Evolutionary conservation across 768 basidiomycete genomes (phyloP).

Genomic region (Pilatotrama ljubarskyi): DNA sequence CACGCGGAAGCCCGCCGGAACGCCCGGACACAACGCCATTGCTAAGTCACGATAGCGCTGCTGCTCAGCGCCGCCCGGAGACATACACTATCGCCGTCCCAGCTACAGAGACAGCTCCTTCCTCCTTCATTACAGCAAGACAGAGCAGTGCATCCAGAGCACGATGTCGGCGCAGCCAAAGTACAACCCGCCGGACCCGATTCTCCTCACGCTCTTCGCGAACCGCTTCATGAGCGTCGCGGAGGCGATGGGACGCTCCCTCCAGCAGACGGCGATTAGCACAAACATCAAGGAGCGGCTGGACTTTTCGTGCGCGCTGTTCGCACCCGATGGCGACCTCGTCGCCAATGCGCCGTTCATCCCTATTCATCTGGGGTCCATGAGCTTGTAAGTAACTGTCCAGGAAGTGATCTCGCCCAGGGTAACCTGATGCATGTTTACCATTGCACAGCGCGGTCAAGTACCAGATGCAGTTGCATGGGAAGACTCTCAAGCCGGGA

Average conservation of each 20-base stretch:
- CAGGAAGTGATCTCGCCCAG: no score
- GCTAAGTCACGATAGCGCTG: background rate
- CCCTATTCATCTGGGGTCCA: conserved; percentile 83
- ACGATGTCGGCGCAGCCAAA: conserved; percentile 21
- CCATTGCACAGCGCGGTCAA: conserved; percentile 63
- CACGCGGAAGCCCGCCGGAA: background rate
- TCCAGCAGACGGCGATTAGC: conserved; percentile 89
- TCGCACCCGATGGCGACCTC: conserved; percentile 91
- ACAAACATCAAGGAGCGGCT: conserved; percentile 96
- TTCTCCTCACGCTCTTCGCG: conserved; percentile 87
- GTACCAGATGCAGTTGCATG: conserved; percentile 83
- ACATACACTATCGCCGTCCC: background rate
- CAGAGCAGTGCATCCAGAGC: background rate
- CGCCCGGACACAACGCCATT: background rate
- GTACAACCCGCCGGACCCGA: conserved; percentile 67
- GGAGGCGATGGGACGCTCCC: conserved; percentile 90
- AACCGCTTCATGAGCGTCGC: conserved; percentile 98
- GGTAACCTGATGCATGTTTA: background rate
- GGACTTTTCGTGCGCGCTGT: conserved; percentile 93
- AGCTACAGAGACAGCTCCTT: background rate
- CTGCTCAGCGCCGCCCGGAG: background rate
- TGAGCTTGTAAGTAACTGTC: conserved; percentile 73
- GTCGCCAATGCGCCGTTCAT: conserved; percentile 95
- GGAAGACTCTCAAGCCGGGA: conserved; percentile 73
- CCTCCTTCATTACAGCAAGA: background rate